These are phyloP conservation scores for Penicillium sp. DNA, from an alignment of 2,329 filamentous ascomycete genomes.

Conservation along the genomic window DNA sequence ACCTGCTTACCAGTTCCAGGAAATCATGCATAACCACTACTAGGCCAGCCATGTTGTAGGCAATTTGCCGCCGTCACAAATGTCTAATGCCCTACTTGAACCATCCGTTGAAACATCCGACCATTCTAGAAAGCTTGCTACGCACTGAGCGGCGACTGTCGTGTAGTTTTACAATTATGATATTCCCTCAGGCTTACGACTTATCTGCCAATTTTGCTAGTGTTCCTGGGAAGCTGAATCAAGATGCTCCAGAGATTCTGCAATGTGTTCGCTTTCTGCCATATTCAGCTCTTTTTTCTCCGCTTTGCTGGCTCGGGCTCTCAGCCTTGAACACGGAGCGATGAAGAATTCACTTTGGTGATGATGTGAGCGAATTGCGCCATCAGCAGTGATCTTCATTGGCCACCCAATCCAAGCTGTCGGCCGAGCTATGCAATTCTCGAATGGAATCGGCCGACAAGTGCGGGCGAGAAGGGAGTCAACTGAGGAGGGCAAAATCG, in stretches of 20 bases:
- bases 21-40: constrained; percentile 24
- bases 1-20: constrained; percentile 19
- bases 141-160: background rate
- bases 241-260: background rate
- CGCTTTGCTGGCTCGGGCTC: background rate
- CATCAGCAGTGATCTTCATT: constrained; percentile 36
- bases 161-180: background rate
- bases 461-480: constrained; percentile 11
- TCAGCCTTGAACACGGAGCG: background rate
- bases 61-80: background rate
- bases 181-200: background rate
- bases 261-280: background rate
- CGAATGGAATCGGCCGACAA: constrained; percentile 31
- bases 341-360: constrained; percentile 1
- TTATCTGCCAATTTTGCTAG: background rate
- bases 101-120: background rate
- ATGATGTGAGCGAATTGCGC: constrained; percentile 36
- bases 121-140: background rate
- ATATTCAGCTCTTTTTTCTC: background rate
- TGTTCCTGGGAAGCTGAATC: background rate
- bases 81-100: background rate
- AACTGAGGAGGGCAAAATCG: background rate
- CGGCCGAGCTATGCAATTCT: constrained; percentile 29
- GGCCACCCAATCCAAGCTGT: constrained; percentile 28
- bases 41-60: background rate